These are phyloP conservation scores for Trichophyton equinum DNA, from an alignment of 2,329 filamentous ascomycete species.

Conservation along the genomic window DNA sequence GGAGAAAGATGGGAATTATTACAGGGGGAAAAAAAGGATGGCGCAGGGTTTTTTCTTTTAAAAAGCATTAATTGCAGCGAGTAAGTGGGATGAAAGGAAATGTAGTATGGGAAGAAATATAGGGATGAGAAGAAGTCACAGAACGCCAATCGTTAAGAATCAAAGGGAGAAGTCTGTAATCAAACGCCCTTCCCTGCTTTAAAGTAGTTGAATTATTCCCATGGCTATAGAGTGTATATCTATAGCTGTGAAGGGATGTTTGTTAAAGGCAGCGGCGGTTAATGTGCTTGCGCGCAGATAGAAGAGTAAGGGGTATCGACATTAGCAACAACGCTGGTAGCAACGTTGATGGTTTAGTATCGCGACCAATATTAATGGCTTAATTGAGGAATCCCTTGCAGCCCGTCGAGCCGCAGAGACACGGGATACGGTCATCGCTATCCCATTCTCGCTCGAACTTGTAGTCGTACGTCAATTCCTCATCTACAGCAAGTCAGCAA, in stretches of 20 bases:
- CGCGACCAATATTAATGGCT: background rate
- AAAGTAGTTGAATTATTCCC: background rate
- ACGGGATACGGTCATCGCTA: slow-evolving; percentile 88
- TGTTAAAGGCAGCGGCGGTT: background rate
- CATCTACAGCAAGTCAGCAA: slow-evolving; percentile 49
- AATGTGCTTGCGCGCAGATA: too few relatives aligned
- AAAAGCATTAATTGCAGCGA: background rate
- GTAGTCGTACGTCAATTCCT: slow-evolving; percentile 99
- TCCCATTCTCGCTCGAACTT: slow-evolving; percentile 98
- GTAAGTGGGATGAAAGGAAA: background rate
- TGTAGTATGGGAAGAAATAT: too few relatives aligned
- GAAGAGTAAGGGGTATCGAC: background rate
- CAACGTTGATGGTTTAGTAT: too few relatives aligned
- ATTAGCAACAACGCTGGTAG: too few relatives aligned
- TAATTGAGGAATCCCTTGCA: slow-evolving; percentile 99
- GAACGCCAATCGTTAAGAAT: background rate
- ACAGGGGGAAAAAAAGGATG: background rate
- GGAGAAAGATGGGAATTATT: background rate
- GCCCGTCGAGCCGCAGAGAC: slow-evolving; percentile 85
- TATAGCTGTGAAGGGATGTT: background rate
- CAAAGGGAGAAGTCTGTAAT: background rate
- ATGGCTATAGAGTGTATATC: background rate
- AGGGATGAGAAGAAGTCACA: too few relatives aligned
- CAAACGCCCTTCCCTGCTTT: background rate
- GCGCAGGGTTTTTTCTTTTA: background rate